Conservation (phyloP, 176 grass and related monocot species). For the Oryza meyeriana region DNA sequence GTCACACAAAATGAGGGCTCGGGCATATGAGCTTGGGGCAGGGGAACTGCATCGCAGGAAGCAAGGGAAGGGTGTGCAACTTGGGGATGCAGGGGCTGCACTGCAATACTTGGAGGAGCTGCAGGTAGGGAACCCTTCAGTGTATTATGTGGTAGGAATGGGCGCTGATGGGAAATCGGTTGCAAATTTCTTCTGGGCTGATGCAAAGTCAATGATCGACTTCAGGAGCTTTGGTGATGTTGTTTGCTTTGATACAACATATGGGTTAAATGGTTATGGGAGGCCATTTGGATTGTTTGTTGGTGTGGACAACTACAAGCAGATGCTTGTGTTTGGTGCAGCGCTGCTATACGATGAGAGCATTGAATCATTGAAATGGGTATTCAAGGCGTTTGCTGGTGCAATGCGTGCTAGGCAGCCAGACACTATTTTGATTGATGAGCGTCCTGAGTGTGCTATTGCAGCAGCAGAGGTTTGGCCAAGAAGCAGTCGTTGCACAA, state of each 20-base stretch:
- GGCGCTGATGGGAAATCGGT: conserved; percentile 47
- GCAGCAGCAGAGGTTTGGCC: conserved; percentile 67
- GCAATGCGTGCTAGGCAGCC: conserved; percentile 69
- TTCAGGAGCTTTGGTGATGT: conserved; percentile 80
- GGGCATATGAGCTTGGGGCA: conserved; percentile 47
- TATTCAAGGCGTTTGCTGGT: conserved; percentile 66
- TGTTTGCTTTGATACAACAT: conserved; percentile 84
- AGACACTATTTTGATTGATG: conserved; percentile 55
- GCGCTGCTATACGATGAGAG: conserved; percentile 75
- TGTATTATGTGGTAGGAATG: conserved; percentile 62
- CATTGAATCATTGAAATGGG: conserved; percentile 59
- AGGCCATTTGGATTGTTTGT: conserved; percentile 72
- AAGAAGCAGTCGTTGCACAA: conserved; percentile 41
- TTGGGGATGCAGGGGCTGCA: conserved; percentile 60
- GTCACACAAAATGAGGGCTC: conserved; percentile 70
- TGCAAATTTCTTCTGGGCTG: conserved; percentile 87
- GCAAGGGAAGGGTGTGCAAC: conserved; percentile 55
- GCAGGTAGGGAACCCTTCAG: conserved; percentile 61
- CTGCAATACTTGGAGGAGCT: conserved; percentile 71
- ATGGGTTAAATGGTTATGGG: conserved; percentile 61
- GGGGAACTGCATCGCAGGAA: conserved; percentile 60
- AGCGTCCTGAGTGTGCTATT: conserved; percentile 45
- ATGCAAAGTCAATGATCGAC: conserved; percentile 76
- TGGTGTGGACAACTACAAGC: conserved; percentile 67
- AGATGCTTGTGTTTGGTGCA: conserved; percentile 68